Percentiles rank a stretch among this genome's conserved stretches.
Conservation (phyloP, 2,329 filamentous ascomycete genomes). For the Myriosclerotinia scirpicola region DNA sequence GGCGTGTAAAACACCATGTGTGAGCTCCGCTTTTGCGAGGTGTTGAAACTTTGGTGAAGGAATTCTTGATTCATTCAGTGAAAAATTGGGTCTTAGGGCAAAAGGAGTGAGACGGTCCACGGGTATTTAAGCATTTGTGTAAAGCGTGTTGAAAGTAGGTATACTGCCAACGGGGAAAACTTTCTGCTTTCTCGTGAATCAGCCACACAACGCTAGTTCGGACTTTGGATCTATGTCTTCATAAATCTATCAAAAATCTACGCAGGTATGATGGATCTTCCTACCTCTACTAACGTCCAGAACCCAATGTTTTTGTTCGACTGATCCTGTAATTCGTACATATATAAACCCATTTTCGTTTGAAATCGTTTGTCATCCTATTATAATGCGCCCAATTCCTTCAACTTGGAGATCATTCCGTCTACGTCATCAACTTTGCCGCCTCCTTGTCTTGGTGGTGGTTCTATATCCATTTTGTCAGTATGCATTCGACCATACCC, state of each 20-base stretch:
- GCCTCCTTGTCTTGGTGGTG: conserved; percentile 81
- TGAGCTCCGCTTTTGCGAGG: too few relatives aligned
- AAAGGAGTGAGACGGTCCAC: neutral
- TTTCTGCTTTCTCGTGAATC: neutral
- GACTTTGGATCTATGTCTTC: neutral
- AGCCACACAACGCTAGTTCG: neutral
- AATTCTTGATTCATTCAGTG: too few relatives aligned
- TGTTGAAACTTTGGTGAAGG: too few relatives aligned
- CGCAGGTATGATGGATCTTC: neutral
- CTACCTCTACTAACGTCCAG: neutral
- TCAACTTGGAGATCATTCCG: conserved; percentile 88
- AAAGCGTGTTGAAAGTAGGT: neutral
- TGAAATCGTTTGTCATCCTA: conserved; percentile 9
- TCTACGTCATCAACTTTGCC: conserved; percentile 98
- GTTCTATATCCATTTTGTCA: conserved; percentile 57
- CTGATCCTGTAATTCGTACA: conserved; percentile 16
- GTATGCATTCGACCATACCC: neutral
- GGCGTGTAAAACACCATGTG: too few relatives aligned
- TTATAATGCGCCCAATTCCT: conserved; percentile 78
- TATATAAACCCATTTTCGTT: conserved; percentile 20
- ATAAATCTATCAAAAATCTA: neutral
- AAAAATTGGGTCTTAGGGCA: too few relatives aligned
- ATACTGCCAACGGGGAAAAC: neutral
- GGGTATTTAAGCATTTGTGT: neutral
- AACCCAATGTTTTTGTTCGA: neutral